Evolutionary conservation across 306 rosid genomes (phyloP).

Genomic region (Vigna nakashimae): DNA sequence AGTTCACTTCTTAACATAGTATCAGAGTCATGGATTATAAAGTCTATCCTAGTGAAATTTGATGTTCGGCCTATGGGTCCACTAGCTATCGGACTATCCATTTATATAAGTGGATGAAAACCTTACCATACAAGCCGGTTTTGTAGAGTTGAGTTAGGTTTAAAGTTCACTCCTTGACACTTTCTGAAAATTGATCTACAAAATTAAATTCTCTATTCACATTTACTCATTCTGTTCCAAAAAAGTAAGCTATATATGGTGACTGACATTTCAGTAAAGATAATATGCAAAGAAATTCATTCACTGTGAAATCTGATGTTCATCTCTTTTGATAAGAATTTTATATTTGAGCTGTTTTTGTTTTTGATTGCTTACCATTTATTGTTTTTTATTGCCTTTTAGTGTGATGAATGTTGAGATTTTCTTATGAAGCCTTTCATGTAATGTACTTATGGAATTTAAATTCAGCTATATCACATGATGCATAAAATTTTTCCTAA

Average conservation of each 20-base stretch:
- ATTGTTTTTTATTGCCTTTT: too few species aligned
- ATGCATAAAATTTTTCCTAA: conserved; percentile 9
- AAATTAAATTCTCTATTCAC: conserved; percentile 20
- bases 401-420: conserved; percentile 26
- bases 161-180: too few species aligned
- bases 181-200: conserved; percentile 23
- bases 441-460: neutral
- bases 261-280: conserved; percentile 11
- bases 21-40: too few species aligned
- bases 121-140: too few species aligned
- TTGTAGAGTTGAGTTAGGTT: too few species aligned
- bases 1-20: too few species aligned
- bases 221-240: too few species aligned
- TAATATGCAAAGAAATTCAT: conserved; percentile 14
- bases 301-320: neutral
- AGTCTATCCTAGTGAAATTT: too few species aligned
- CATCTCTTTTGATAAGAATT: neutral
- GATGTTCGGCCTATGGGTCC: too few species aligned
- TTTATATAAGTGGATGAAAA: too few species aligned
- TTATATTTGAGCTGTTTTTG: neutral
- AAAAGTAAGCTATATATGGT: conserved; percentile 12
- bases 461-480: conserved; percentile 6
- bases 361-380: neutral
- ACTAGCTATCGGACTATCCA: too few species aligned
- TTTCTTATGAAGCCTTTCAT: conserved; percentile 27